Base-by-base conservation (phyloP, 305 asterid species). In the Fraxinus albicans region DNA sequence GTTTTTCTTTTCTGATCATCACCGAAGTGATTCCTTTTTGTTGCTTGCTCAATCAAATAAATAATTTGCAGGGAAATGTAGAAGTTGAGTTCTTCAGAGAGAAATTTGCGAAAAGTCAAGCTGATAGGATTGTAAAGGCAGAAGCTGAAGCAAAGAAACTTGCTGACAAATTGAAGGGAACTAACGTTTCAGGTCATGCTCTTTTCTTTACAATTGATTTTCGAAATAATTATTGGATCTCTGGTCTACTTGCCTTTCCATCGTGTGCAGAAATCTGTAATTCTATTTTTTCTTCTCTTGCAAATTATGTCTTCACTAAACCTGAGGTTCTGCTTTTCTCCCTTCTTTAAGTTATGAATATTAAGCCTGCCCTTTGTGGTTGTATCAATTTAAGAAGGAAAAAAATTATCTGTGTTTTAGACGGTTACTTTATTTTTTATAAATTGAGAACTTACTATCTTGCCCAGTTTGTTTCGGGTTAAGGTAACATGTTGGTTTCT, bases 81-180 rank as follows among this genome's bases (percentile, higher is more conserved):
- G 98, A 96, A 77, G 93, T 92, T 65, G 95, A 84, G 40, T 82
- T 72, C 82, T 92, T 84, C 80, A 86, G 96, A 80, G 86, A 83
- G 69, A 91, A 90, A 86, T 96, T 89, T 88, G 92, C 98, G 81
- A 98, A 98, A 84, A 96, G 98, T 87, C 98, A 96, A 88, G 94
- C 97, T 78, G 98, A 94, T 80, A 85, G 98, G 89, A 88, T 82
- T 81, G 84, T 85, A 86, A 92, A 86, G 89, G 95, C 94, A 40
- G 92, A 90, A 83, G 88, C 90, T 76, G 97, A 91, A 82, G 91
- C 95, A 25, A 90, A 91, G 74, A 87, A 92, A 79, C 76, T 95
- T 42, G 82, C 91, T 47, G 97, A 90, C 76, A 88, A 89, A 85
- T 87, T 96, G 25, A 89, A 90, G 63, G 92, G 90, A 82, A 85